Conservation (phyloP, 2,329 filamentous ascomycete species). For the Epichloe festucae region DNA sequence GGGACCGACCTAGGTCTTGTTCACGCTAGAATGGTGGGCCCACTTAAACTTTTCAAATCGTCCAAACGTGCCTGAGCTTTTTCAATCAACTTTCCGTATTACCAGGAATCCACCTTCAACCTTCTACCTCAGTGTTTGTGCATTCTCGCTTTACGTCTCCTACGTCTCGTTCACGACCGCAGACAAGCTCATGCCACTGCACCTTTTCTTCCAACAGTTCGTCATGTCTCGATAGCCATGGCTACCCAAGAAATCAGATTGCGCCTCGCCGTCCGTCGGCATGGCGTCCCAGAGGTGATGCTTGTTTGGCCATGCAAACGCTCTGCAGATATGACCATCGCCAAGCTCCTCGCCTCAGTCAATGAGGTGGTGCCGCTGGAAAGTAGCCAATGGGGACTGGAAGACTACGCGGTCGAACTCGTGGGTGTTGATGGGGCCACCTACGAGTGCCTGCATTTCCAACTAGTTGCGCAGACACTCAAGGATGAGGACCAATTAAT, state of each 20-base stretch:
- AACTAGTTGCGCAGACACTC: constrained; percentile 54
- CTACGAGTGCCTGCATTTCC: constrained; percentile 84
- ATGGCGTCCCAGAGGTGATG: constrained; percentile 58
- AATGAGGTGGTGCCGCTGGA: constrained; percentile 75
- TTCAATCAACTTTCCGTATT: background rate
- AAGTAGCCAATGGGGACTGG: constrained; percentile 68
- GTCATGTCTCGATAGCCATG: constrained; percentile 14
- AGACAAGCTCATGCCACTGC: background rate
- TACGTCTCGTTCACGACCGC: too few species aligned
- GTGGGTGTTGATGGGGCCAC: constrained; percentile 37
- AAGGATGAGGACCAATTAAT: constrained; percentile 75
- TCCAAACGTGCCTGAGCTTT: background rate
- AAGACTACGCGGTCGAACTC: constrained; percentile 80
- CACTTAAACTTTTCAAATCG: background rate
- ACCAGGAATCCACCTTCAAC: background rate
- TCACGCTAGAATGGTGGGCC: background rate
- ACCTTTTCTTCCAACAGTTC: background rate
- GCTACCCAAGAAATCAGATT: constrained; percentile 44
- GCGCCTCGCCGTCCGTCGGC: constrained; percentile 57
- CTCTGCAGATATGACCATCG: constrained; percentile 52
- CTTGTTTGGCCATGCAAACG: constrained; percentile 56
- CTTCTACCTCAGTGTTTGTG: background rate
- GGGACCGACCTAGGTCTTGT: too few species aligned
- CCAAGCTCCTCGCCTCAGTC: constrained; percentile 63
- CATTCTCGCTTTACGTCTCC: background rate